Percentiles rank a stretch among this genome's conserved stretches.
Conservation (phyloP, 306 rosid genomes). For the Oxytropis ochrocephala region DNA sequence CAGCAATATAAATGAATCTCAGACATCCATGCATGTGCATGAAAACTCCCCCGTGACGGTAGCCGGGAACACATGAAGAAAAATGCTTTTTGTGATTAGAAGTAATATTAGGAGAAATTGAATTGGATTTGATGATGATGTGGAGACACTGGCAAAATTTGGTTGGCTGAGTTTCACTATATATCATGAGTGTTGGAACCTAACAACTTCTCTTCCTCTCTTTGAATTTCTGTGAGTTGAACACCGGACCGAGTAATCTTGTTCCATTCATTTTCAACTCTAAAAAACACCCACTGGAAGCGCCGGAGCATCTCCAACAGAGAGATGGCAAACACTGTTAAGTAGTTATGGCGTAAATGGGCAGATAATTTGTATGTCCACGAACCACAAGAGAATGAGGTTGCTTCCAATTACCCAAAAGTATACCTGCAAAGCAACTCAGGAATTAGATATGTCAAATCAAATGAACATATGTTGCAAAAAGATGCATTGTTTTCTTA, state of each 20-base stretch:
- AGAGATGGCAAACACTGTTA: slow-evolving; percentile 69
- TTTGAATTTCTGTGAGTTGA: slow-evolving; percentile 59
- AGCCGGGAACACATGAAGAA: slow-evolving; percentile 6
- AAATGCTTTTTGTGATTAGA: slow-evolving; percentile 19
- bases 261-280: slow-evolving; percentile 90
- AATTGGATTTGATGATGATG: slow-evolving; percentile 17
- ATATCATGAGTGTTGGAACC: slow-evolving; percentile 53
- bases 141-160: slow-evolving; percentile 28
- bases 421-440: slow-evolving; percentile 63
- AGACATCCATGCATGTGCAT: slow-evolving; percentile 14
- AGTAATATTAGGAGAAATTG: slow-evolving; percentile 12
- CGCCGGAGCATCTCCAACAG: slow-evolving; percentile 85
- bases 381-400: slow-evolving; percentile 76
- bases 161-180: slow-evolving; percentile 33
- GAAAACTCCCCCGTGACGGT: slow-evolving; percentile 21
- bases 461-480: neutral
- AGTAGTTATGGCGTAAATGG: slow-evolving; percentile 93
- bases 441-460: slow-evolving; percentile 2
- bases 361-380: slow-evolving; percentile 97
- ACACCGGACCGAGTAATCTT: slow-evolving; percentile 59
- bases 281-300: slow-evolving; percentile 91
- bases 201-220: slow-evolving; percentile 68
- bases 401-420: slow-evolving; percentile 87
- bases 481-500: slow-evolving; percentile 25
- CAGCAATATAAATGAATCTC: neutral